Percentiles rank a stretch among this genome's conserved stretches.
phyloP scores from a whole-genome alignment of 2,329 filamentous ascomycete species.

The Dactylellina haptotyla region DNA sequence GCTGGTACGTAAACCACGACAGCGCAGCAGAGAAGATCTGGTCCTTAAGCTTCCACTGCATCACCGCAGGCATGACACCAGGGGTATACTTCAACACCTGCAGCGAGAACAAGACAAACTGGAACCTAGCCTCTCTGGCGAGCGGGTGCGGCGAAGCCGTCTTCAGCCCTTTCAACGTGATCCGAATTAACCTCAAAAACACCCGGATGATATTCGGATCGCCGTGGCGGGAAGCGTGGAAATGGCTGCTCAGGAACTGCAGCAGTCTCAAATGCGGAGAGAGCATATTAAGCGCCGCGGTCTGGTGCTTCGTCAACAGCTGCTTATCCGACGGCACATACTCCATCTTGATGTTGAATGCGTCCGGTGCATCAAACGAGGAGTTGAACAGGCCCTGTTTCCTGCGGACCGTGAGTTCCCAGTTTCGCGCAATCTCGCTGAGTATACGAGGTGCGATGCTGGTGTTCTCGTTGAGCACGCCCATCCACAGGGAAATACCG shows the following conservation, averaged over 20 bases:
- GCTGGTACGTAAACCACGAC: conserved; percentile 84
- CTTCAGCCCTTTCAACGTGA: conserved; percentile 79
- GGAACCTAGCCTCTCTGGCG: conserved; percentile 89
- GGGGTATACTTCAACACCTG: conserved; percentile 79
- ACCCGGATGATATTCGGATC: conserved; percentile 82
- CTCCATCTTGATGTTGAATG: conserved; percentile 90
- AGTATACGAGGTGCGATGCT: conserved; percentile 85
- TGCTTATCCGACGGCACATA: conserved; percentile 90
- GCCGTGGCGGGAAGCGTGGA: conserved; percentile 88
- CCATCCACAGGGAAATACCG: conserved; percentile 94
- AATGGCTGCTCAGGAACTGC: conserved; percentile 92
- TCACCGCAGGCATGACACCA: conserved; percentile 69
- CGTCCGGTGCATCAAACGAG: conserved; percentile 71
- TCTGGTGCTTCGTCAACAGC: conserved; percentile 77
- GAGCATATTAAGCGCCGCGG: conserved; percentile 81
- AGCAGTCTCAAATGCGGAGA: conserved; percentile 85
- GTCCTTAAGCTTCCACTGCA: conserved; percentile 86
- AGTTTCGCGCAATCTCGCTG: conserved; percentile 86
- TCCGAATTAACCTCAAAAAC: conserved; percentile 81
- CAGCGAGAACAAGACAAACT: conserved; percentile 83
- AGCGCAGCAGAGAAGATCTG: conserved; percentile 85
- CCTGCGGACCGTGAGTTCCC: conserved; percentile 83
- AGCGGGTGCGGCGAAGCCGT: conserved; percentile 81
- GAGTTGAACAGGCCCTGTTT: conserved; percentile 79
- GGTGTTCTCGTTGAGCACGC: conserved; percentile 95